These are phyloP conservation scores for Byssoonygena ceratinophila DNA, from an alignment of 2,329 filamentous ascomycete species.

Conservation along the genomic window DNA sequence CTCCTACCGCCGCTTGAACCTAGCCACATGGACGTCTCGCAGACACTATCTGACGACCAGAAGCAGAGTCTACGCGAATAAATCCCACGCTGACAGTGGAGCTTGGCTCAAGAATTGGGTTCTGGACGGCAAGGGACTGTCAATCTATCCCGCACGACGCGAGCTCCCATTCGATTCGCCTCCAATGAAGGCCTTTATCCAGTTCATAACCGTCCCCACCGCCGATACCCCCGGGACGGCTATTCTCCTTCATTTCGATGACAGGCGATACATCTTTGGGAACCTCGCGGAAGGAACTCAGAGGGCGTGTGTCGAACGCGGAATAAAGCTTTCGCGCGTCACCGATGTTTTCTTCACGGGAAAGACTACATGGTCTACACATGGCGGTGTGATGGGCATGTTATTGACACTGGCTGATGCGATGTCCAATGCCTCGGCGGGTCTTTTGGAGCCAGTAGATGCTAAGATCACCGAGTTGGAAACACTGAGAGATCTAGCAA, in stretches of 20 bases:
- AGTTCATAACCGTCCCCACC: constrained; percentile 72
- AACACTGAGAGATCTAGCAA: constrained; percentile 12
- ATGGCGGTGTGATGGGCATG: constrained; percentile 74
- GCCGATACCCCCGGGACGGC: constrained; percentile 76
- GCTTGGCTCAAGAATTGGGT: background rate
- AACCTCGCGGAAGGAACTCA: constrained; percentile 76
- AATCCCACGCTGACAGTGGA: background rate
- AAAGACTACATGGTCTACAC: constrained; percentile 59
- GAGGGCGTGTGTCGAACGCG: constrained; percentile 60
- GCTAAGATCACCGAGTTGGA: constrained; percentile 7
- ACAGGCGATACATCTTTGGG: constrained; percentile 75
- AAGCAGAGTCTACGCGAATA: background rate
- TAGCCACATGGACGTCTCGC: background rate
- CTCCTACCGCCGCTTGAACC: background rate
- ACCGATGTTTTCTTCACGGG: constrained; percentile 77
- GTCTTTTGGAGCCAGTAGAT: constrained; percentile 29
- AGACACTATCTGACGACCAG: background rate
- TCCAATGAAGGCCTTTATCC: constrained; percentile 60
- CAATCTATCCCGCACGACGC: background rate
- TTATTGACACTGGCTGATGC: constrained; percentile 72
- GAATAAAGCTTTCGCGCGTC: constrained; percentile 53
- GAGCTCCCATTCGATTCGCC: background rate
- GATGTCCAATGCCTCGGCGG: constrained; percentile 36
- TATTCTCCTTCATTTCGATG: constrained; percentile 67
- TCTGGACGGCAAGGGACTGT: constrained; percentile 3